Evolutionary conservation across 306 rosid species (phyloP), one percentile per base, ranked within the genome.

Genomic region (Boehmeria nivea): DNA sequence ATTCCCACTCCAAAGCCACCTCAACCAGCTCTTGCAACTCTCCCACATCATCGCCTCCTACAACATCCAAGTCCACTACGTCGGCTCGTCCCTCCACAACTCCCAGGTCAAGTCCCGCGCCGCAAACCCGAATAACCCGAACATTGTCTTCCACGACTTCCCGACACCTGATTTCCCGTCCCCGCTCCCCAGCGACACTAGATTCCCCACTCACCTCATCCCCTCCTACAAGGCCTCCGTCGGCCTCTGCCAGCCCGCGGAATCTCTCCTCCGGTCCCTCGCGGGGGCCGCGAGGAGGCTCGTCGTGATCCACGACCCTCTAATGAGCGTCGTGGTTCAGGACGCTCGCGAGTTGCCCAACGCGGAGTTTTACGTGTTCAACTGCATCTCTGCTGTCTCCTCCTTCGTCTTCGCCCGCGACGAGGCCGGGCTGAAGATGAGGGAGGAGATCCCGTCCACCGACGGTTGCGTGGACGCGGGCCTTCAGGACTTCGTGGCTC

Each of bases 1-100:
- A 8, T 78, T 82, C 52, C 84, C 79, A 3, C 79, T 79, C 13
- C 88, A 82, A 52, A 81, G 88, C 23, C 88, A 82, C 63, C 81
- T 81, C 17, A 81, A 81, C 75, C 88, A 78, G 22, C 82, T 81
- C 15, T 81, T 81, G 13, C 82, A 82, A 34, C 76, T 78, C 42
- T 75, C 80, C 1, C 76, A 81, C 40, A 54, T 78, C 3, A 64
- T 82, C 50, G 19, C 58, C n/a, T 6, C 53, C 11, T 51, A 75
- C 67, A 64, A 75, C 48, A 66, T 78, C 28, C 75, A 79, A 1
- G 70, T 82, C 16, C 88, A 82, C 24, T 78, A 51, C 28, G 76
- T 67, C 1, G 64, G 78, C 58, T 54, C 82, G 0, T 12, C 72
- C 6, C 60, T 51, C 0, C 82, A 78, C 63, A 78, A 75, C 34